phyloP scores from a whole-genome alignment of 768 basidiomycete genomes.

The Boletus bicolor region DNA sequence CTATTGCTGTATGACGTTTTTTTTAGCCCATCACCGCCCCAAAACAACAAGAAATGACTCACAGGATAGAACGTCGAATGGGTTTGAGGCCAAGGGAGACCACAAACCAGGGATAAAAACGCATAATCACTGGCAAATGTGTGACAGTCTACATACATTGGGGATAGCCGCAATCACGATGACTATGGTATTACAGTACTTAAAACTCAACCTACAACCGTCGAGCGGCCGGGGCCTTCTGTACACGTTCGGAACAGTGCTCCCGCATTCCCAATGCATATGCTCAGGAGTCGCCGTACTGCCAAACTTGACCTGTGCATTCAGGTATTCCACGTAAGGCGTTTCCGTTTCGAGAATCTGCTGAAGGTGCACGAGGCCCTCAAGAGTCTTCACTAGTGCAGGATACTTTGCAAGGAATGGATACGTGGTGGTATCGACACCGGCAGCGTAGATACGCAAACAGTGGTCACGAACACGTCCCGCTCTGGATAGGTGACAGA shows the following conservation, averaged over 20 bases:
- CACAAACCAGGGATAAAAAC: too few species aligned
- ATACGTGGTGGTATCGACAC: constrained; percentile 2
- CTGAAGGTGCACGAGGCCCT: constrained; percentile 1
- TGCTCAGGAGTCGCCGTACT: neutral
- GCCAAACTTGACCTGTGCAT: constrained; percentile 6
- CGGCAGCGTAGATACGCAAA: constrained; percentile 13
- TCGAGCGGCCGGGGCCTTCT: too few species aligned
- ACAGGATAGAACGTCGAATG: too few species aligned
- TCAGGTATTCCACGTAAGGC: neutral
- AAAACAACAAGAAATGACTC: too few species aligned
- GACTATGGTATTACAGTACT: neutral
- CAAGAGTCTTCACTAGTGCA: neutral
- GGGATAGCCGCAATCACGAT: neutral
- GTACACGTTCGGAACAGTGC: neutral
- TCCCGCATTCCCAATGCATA: constrained; percentile 12
- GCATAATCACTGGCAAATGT: too few species aligned
- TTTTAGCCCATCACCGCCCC: too few species aligned
- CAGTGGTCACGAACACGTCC: neutral
- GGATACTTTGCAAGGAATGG: constrained; percentile 2
- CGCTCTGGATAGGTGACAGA: constrained; percentile 2
- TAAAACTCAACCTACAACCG: too few species aligned
- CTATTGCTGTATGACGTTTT: too few species aligned
- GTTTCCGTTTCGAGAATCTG: neutral
- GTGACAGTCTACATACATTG: too few species aligned
- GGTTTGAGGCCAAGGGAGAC: too few species aligned